Base-by-base conservation (phyloP, 208 protist genomes). In the Leishmania tropica region DNA sequence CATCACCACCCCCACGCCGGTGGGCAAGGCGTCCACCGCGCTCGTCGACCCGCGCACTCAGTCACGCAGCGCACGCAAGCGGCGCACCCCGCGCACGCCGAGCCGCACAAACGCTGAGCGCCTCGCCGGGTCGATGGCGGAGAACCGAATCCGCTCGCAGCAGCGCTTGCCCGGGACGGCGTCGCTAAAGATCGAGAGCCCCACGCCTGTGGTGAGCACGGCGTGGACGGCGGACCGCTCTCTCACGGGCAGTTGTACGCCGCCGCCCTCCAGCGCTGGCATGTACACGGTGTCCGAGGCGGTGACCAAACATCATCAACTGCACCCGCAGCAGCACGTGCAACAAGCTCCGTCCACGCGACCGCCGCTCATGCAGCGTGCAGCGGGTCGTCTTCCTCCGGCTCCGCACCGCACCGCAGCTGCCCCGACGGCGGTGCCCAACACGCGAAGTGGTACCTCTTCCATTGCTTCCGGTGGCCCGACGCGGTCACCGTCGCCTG, bases 401-500 rank as follows among this genome's bases (percentile, higher is more conserved):
- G 51, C 78, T 28, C 35, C 56, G 21, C 64, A 48, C 54, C 60
- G 8, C 37, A 67, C 65, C 37, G 73, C 64, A 47, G 48, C 81
- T 42, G 48, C 31, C 28, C 24, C 42, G 31, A 45, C 60, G n/a
- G 67, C 51, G n/a, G 85, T 85, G 58, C 85, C 85, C 60, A 83
- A 78, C 70, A 83, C 76, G 65, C 75, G 80, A 47, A 94, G 93
- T 83, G 90, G 89, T 53, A 86, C 91, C 5, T 93, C 89, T 42
- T 92, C 89, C 17, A 83, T 90, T 31, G 89, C 81, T 0, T 76
- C 77, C 37, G 85, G 81, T 48, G 92, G 92, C 28, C 87, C 89
- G n/a, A 97, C 94, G 51, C 88, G 92, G 11, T 97, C 94, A 45
- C 94, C 94, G 21, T 95, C 92, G 21, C 94, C 94, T n/a, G 77